Base-by-base conservation (phyloP, 1,284 basidiomycete species). In the Cryptococcus jaspeensis region DNA sequence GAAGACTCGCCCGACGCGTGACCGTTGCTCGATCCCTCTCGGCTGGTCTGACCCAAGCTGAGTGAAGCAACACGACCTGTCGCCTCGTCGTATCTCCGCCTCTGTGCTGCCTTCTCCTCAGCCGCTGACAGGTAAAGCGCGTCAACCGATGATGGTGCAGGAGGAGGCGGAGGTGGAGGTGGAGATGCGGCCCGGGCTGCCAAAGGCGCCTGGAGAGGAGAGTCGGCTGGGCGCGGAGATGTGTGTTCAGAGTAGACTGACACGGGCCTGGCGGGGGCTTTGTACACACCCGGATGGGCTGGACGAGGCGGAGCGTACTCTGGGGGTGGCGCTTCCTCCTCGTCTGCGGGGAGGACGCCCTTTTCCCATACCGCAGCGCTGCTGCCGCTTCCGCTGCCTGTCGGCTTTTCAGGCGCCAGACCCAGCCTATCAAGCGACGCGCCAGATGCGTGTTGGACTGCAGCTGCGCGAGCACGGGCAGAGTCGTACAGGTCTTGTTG, bases 401-500 rank as follows among this genome's bases (percentile, higher is more conserved):
- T 20, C 35, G 32, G 45, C 15, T 18, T 23, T 18, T 39, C 18
- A 15, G 65, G 55, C 13, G 55, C 60, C 58, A 75, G 23, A 5
- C 74, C 74, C 41, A 75, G 61, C n/a, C 55, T 50, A 37, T 64
- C 56, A 5, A 73, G 59, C 15, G 67, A 62, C 1, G 60, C 65
- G 3, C 72, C 75, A 2, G 66, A 66, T 2, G 67, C 58, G 18
- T 65, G 54, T 54, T 79, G 75, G 11, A 68, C 69, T 49, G 76
- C 78, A 53, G 85, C 84, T 5, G 87, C 89, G 50, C 80, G 81
- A 1, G 79, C 81, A 58, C 83, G 81, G 0, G 90, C 90, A 48
- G 83, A 72, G 53, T 87, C 80, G 73, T 83, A 92, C 18, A 90
- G 71, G 32, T 81, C 79, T 2, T 82, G 71, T 43, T 61, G 59